Conservation (phyloP, 495 filamentous ascomycete species). For the Aspergillus saccharolyticus region DNA sequence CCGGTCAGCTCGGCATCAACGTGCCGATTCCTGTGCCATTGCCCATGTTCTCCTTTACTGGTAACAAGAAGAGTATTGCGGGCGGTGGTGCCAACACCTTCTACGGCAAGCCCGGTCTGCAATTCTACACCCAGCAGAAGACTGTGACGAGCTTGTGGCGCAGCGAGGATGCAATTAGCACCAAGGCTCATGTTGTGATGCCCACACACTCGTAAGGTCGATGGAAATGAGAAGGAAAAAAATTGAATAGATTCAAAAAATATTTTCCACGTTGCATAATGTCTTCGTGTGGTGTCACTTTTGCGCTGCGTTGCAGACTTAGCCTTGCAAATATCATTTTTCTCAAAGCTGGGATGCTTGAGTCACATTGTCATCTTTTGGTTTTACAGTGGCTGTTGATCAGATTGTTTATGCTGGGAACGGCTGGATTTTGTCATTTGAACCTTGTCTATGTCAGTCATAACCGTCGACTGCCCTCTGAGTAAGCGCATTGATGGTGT, state of each 20-base stretch:
- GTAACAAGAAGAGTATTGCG: constrained; percentile 94
- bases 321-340: not conserved
- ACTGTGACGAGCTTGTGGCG: constrained; percentile 93
- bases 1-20: constrained; percentile 54
- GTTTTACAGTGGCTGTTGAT: not conserved
- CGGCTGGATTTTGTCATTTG: too few species aligned
- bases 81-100: constrained; percentile 93
- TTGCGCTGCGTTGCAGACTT: not conserved
- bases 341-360: not conserved
- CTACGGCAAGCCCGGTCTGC: constrained; percentile 85
- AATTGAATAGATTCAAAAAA: constrained; percentile 5
- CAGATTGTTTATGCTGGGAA: not conserved
- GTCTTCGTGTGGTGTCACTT: not conserved
- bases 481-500: not conserved
- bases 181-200: constrained; percentile 85
- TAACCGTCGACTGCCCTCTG: not conserved
- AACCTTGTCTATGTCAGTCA: too few species aligned
- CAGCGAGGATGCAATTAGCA: constrained; percentile 71
- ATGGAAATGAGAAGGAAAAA: not conserved
- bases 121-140: constrained; percentile 96
- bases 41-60: constrained; percentile 96
- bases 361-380: not conserved
- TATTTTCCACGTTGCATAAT: not conserved
- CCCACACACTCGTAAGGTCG: constrained; percentile 63
- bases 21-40: constrained; percentile 82